Evolutionary conservation across 202 grass and related monocot species (phyloP).

Genomic region (Brachypodium distachyon): DNA sequence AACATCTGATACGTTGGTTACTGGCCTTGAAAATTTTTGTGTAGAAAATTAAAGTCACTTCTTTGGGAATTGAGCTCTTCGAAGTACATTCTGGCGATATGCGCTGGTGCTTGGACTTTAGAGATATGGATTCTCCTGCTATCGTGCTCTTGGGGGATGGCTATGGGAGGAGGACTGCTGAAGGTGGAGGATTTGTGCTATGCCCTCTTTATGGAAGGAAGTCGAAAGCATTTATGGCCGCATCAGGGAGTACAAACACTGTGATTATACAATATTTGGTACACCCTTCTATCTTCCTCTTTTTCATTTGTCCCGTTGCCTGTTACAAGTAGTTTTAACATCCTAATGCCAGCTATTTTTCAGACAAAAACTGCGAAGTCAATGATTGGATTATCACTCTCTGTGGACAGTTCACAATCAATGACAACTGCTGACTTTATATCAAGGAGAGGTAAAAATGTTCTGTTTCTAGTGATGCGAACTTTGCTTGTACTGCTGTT

Average conservation of each 20-base stretch:
- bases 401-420: conserved; percentile 66
- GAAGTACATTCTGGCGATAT: conserved; percentile 64
- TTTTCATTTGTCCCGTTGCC: not conserved
- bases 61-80: conserved; percentile 70
- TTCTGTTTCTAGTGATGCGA: not conserved
- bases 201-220: conserved; percentile 93
- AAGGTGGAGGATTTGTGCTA: conserved; percentile 85
- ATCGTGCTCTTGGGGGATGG: conserved; percentile 63
- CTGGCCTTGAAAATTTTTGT: conserved; percentile 2
- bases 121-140: conserved; percentile 90
- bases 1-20: conserved; percentile 7
- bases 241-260: conserved; percentile 69
- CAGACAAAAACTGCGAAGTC: conserved; percentile 89
- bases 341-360: conserved; percentile 1
- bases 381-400: conserved; percentile 65
- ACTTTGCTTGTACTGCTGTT: not conserved
- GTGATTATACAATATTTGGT: conserved; percentile 84
- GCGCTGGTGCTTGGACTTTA: conserved; percentile 95
- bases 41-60: conserved; percentile 94
- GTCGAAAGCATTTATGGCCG: conserved; percentile 88
- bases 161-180: conserved; percentile 68
- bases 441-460: conserved; percentile 59
- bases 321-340: conserved; percentile 4
- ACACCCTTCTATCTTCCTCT: conserved; percentile 3
- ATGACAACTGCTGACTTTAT: conserved; percentile 81